These are phyloP conservation scores for Trametes hirsuta DNA, from an alignment of 1,284 basidiomycete species.

Conservation along the genomic window DNA sequence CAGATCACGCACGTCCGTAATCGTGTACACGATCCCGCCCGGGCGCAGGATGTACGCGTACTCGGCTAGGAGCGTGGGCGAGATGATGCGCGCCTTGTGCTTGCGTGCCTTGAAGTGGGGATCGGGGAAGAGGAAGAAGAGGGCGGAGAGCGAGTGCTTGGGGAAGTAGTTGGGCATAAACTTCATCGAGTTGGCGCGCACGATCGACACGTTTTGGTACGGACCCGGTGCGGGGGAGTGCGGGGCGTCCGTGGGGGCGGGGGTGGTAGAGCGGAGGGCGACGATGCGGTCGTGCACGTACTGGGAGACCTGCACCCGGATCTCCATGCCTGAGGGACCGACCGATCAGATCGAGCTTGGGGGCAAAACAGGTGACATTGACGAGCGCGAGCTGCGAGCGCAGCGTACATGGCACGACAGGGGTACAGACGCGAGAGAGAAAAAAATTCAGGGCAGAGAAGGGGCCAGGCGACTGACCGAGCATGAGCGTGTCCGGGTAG, in stretches of 20 bases:
- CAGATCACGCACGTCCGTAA: slow-evolving; percentile 95
- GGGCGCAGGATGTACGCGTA: slow-evolving; percentile 94
- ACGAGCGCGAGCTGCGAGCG: background rate
- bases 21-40: slow-evolving; percentile 95
- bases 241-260: slow-evolving; percentile 37
- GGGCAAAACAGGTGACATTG: slow-evolving; percentile 10
- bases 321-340: slow-evolving; percentile 83
- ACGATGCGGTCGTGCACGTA: slow-evolving; percentile 95
- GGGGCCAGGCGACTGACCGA: slow-evolving; percentile 63
- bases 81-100: slow-evolving; percentile 98
- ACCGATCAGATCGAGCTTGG: slow-evolving; percentile 12
- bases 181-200: slow-evolving; percentile 98
- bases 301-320: slow-evolving; percentile 94
- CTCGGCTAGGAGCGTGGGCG: slow-evolving; percentile 89
- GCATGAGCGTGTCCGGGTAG: slow-evolving; percentile 92
- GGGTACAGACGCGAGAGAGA: background rate
- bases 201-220: slow-evolving; percentile 93
- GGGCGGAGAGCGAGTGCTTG: slow-evolving; percentile 87
- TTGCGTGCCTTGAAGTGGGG: slow-evolving; percentile 99
- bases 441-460: background rate
- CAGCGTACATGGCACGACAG: slow-evolving; percentile 1
- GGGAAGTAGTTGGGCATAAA: slow-evolving; percentile 97
- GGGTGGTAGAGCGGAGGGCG: slow-evolving; percentile 69
- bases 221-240: slow-evolving; percentile 42
- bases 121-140: slow-evolving; percentile 99